These are phyloP conservation scores for Hyparrhenia diplandra DNA, from an alignment of 176 grass and related monocot species.

Conservation along the genomic window DNA sequence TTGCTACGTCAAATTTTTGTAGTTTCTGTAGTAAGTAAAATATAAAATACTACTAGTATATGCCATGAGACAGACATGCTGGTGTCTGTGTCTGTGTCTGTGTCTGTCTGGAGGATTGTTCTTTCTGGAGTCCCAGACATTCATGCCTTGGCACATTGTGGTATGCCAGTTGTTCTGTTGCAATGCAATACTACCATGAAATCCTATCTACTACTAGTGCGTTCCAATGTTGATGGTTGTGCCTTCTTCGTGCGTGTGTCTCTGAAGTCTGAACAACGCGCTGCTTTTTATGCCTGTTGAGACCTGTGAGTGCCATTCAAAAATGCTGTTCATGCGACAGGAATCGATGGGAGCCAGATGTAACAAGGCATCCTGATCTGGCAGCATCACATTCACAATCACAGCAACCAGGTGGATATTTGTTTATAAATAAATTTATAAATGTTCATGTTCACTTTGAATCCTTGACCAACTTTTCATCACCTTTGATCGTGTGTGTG, in stretches of 20 bases:
- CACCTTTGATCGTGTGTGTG: background rate
- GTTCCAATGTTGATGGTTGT: too few relatives aligned
- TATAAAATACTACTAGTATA: background rate
- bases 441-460: background rate
- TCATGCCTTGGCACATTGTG: background rate
- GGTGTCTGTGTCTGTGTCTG: too few relatives aligned
- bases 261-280: too few relatives aligned
- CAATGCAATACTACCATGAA: background rate
- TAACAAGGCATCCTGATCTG: background rate
- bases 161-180: background rate
- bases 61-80: background rate
- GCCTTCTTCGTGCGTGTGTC: too few relatives aligned
- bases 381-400: background rate
- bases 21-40: background rate
- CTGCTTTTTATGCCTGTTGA: too few relatives aligned
- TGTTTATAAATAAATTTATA: background rate
- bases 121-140: background rate
- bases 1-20: background rate
- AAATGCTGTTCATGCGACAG: too few relatives aligned
- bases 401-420: background rate
- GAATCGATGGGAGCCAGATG: too few relatives aligned
- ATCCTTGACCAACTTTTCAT: background rate
- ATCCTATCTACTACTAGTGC: too few relatives aligned
- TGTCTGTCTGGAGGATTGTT: background rate
- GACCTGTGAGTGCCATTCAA: too few relatives aligned